Percentiles rank a stretch among this genome's conserved stretches.
Evolutionary conservation across 2,329 filamentous ascomycete species (phyloP).

Genomic region (Venturia aucupariae): DNA sequence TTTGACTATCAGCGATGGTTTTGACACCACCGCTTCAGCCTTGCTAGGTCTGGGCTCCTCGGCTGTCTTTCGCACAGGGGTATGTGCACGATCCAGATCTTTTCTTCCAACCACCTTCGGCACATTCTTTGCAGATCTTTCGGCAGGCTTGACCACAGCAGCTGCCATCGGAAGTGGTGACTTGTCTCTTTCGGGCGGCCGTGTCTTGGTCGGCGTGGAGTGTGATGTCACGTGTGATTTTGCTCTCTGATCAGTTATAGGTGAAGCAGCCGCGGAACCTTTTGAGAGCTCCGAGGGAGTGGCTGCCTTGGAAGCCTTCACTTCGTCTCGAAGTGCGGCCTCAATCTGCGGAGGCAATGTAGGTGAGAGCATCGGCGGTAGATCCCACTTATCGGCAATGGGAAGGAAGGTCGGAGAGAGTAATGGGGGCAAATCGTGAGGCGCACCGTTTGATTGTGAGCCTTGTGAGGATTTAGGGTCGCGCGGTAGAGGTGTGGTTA

Average conservation of each 20-base stretch:
- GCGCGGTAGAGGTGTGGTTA: slow-evolving; percentile 31
- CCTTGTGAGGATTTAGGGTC: slow-evolving; percentile 19
- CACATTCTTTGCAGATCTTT: not conserved
- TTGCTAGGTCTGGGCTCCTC: slow-evolving; percentile 2
- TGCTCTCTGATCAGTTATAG: slow-evolving; percentile 19
- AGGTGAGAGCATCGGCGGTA: slow-evolving; percentile 49
- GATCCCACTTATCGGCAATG: slow-evolving; percentile 28
- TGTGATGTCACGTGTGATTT: slow-evolving; percentile 21
- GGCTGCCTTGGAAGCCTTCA: slow-evolving; percentile 26
- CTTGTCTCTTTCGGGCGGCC: not conserved
- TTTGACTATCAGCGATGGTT: slow-evolving; percentile 33
- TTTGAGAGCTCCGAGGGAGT: slow-evolving; percentile 26
- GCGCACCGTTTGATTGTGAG: slow-evolving; percentile 4
- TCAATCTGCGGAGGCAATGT: slow-evolving; percentile 48
- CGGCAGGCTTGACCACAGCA: not conserved
- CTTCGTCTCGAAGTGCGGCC: slow-evolving; percentile 39
- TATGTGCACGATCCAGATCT: slow-evolving; percentile 3
- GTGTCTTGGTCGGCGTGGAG: not conserved
- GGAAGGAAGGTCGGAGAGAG: slow-evolving; percentile 27
- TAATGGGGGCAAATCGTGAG: slow-evolving; percentile 29
- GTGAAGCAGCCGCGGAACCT: slow-evolving; percentile 21
- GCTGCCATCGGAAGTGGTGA: not conserved
- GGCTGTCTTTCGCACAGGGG: not conserved
- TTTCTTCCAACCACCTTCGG: slow-evolving; percentile 3
- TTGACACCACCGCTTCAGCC: not conserved